A percentile compares a stretch with the other conserved stretches of the same genome.
Evolutionary conservation across 306 rosid genomes (phyloP).

Genomic region (Citrullus amarus): DNA sequence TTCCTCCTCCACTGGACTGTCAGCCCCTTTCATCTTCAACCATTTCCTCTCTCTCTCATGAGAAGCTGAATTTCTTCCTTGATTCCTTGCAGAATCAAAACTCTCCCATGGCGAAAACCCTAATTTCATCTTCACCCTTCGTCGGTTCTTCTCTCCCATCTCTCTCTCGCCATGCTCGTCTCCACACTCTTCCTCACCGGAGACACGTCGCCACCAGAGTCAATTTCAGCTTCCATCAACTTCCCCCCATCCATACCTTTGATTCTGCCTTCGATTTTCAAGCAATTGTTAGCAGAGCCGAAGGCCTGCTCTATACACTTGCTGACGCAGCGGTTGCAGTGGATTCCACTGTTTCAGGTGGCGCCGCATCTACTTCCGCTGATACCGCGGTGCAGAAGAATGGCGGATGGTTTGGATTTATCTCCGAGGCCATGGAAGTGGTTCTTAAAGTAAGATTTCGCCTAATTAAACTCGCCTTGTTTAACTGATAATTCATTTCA

Average conservation of each 20-base stretch:
- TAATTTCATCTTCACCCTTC: constrained; percentile 64
- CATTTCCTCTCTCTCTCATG: constrained; percentile 19
- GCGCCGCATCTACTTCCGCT: constrained; percentile 19
- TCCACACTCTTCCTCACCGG: constrained; percentile 28
- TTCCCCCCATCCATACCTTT: constrained; percentile 54
- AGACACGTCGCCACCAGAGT: constrained; percentile 46
- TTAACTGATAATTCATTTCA: not conserved
- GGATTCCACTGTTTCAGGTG: constrained; percentile 29
- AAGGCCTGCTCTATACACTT: constrained; percentile 73
- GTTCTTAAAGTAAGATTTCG: constrained; percentile 61
- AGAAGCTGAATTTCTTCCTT: constrained; percentile 28
- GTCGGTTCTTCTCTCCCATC: constrained; percentile 52
- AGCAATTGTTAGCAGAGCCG: constrained; percentile 36
- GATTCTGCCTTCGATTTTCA: constrained; percentile 30
- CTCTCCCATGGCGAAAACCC: constrained; percentile 75
- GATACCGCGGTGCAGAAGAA: constrained; percentile 59
- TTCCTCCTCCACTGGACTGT: constrained; percentile 16
- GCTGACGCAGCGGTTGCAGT: constrained; percentile 73
- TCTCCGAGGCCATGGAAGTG: constrained; percentile 79
- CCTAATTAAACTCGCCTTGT: not conserved
- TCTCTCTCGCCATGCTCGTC: constrained; percentile 35
- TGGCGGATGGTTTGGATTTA: constrained; percentile 93
- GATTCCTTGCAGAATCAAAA: not conserved
- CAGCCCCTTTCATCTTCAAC: constrained; percentile 21
- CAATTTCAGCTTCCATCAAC: constrained; percentile 62